Conservation (phyloP, 1,284 basidiomycete genomes). For the Apiotrichum gamsii region DNA sequence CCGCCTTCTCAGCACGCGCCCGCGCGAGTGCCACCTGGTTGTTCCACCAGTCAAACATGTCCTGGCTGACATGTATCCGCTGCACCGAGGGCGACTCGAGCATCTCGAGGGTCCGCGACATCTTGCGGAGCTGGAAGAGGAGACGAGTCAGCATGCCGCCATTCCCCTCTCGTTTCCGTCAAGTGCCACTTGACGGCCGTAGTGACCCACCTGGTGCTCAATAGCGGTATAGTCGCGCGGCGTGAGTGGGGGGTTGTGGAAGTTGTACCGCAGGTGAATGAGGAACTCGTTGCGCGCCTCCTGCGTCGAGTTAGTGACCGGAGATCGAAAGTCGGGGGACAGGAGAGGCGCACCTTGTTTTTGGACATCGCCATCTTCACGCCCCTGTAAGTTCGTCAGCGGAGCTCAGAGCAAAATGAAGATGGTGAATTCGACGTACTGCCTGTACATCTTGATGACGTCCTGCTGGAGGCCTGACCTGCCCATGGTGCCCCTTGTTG, state of each 20-base stretch:
- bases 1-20: constrained; percentile 11
- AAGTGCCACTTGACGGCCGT: too few relatives aligned
- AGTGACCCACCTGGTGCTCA: constrained; percentile 44
- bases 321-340: too few relatives aligned
- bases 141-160: too few relatives aligned
- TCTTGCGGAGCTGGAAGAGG: constrained; percentile 42
- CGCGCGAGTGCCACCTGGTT: constrained; percentile 23
- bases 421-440: neutral
- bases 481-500: constrained; percentile 18
- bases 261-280: constrained; percentile 43
- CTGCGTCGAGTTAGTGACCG: neutral
- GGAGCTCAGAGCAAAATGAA: too few relatives aligned
- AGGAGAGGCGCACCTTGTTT: constrained; percentile 20
- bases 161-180: too few relatives aligned
- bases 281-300: constrained; percentile 30
- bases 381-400: constrained; percentile 20
- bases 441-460: constrained; percentile 41
- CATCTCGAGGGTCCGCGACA: constrained; percentile 43
- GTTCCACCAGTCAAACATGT: constrained; percentile 46
- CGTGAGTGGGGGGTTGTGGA: constrained; percentile 41
- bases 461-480: constrained; percentile 46
- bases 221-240: constrained; percentile 46
- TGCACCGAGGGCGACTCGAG: constrained; percentile 36
- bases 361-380: constrained; percentile 36
- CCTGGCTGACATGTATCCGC: constrained; percentile 34